Evolutionary conservation across 495 filamentous ascomycete genomes (phyloP), one percentile per base, ranked within the genome.

Genomic region (Aspergillus campestris): DNA sequence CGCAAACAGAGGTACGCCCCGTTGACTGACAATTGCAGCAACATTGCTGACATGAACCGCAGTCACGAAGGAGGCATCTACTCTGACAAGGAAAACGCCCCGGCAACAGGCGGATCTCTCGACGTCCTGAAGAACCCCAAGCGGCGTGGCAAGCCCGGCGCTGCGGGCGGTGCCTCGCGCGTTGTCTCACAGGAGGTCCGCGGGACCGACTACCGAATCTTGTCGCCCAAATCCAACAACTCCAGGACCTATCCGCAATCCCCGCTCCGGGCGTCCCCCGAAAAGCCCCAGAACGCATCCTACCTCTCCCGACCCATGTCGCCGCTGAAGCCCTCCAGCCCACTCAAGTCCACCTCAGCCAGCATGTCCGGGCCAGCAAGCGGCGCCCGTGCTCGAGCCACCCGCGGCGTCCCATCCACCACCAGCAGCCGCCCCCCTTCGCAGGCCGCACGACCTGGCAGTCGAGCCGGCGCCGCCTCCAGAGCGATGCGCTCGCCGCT

Each of bases 191-290:
- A 75, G 55, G 67, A 68, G 44, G 56, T 70, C 15, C 57, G 66
- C 50, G 63, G 60, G 12, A 60, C 62, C 14, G 71, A 78, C 40
- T 58, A 80, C 67, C 62, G 71, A 37, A 77, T 91, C 18, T 75
- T 92, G 9, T 92, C 88, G 0, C 87, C 88, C 9, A 83, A 87
- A 53, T 88, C 87, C 0, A 79, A 80, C 24, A 92, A 94, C 58
- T 86, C 84, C 2, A 77, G 84, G 27, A 75, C 82, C 11, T 70
- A 80, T 38, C 82, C 77, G 3, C 70, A 74, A 42, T 82, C 80
- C 4, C 79, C 79, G 7, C 64, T 78, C 52, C 63, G 63, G 14
- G 57, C 61, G 3, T 71, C 71, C 11, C 66, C 62, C 9, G 61
- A 68, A 15, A 70, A 68, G 34, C 61, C 72, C 8, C 66, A 71